These are phyloP conservation scores for Mortierella sp. DNA, from an alignment of 371 early-diverging fungal genomes.

Conservation along the genomic window DNA sequence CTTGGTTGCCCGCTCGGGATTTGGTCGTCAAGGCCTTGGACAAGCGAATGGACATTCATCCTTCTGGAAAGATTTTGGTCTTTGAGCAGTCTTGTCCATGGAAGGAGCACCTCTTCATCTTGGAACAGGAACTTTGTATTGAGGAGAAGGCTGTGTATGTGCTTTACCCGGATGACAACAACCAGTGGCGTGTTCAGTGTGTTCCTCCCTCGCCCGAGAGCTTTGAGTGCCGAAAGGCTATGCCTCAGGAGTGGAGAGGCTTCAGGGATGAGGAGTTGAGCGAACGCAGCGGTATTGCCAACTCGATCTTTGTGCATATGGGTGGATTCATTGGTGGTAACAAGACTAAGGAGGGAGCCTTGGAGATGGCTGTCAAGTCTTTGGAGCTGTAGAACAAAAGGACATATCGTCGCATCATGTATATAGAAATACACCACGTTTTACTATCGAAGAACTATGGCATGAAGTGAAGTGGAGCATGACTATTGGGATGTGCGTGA, in stretches of 20 bases:
- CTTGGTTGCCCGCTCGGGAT: constrained; percentile 93
- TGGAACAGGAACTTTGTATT: constrained; percentile 72
- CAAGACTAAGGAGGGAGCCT: constrained; percentile 75
- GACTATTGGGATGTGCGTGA: neutral
- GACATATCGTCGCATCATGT: too few species aligned
- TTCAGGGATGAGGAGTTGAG: constrained; percentile 89
- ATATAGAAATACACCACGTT: too few species aligned
- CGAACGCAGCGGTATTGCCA: constrained; percentile 79
- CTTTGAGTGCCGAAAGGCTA: constrained; percentile 89
- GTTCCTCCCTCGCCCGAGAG: constrained; percentile 82
- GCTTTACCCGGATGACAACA: constrained; percentile 82
- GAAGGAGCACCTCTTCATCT: constrained; percentile 88
- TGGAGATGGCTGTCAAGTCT: constrained; percentile 73
- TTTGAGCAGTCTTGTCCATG: constrained; percentile 90
- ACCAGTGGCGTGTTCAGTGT: constrained; percentile 83
- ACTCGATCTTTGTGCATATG: constrained; percentile 96
- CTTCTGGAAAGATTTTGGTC: constrained; percentile 84
- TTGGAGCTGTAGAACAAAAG: constrained; percentile 39
- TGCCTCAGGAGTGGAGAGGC: constrained; percentile 98
- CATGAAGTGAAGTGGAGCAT: too few species aligned
- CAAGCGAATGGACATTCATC: constrained; percentile 68
- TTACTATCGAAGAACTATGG: too few species aligned
- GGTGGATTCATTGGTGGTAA: constrained; percentile 93
- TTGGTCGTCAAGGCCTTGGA: constrained; percentile 81
- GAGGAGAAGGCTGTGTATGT: constrained; percentile 76